Evolutionary conservation across 192 early-diverging fungal genomes (phyloP), one percentile per base, ranked within the genome.

Genomic region (Coemansia sp.): DNA sequence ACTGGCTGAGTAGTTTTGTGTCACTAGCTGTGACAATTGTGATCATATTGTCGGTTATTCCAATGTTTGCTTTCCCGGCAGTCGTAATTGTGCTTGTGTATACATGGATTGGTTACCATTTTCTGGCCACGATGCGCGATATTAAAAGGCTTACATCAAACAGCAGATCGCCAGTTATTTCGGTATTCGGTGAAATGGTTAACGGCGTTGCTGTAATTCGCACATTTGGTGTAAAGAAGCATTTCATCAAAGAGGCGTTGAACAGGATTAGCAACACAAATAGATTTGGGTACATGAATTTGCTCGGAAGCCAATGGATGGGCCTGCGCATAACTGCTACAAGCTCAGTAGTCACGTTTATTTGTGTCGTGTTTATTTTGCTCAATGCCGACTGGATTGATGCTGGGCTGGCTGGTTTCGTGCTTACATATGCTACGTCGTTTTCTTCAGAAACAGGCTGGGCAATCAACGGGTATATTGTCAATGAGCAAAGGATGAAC

Each of bases 251-350:
- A 61, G 86, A 86, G 41, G 88, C 87, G 11, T 73, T 87, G 66
- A 61, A 55, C 38, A 84, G 87, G 43, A 75, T 87, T 13, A 87
- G 96, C 72, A 80, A 73, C 45, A 91, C 92, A 80, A 93, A 95
- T 73, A 85, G 93, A 13, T 87, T 93, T 6, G 92, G 86, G 67
- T 89, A 93, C 62, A 87, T 89, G 70, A 83, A 94, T 78, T 93
- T 93, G 92, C 85, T 85, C 1, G 85, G 89, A 20, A 97, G 95
- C 82, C 85, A 93, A 52, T 97, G 95, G 95, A 76, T 97, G 38
- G 89, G 88, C 59, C 82, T 89, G 56, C 88, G 96, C 55, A 90
- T 91, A 33, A 93, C 93, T 52, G 67, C 91, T 25, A 75, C 90
- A 0, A 91, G 89, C 41, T 86, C 87, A 9, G 66, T 90, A 32